Percentiles rank a stretch among this genome's conserved stretches.
These are phyloP conservation scores for Diplodia mutila DNA, from an alignment of 2,329 filamentous ascomycete genomes.

Conservation along the genomic window DNA sequence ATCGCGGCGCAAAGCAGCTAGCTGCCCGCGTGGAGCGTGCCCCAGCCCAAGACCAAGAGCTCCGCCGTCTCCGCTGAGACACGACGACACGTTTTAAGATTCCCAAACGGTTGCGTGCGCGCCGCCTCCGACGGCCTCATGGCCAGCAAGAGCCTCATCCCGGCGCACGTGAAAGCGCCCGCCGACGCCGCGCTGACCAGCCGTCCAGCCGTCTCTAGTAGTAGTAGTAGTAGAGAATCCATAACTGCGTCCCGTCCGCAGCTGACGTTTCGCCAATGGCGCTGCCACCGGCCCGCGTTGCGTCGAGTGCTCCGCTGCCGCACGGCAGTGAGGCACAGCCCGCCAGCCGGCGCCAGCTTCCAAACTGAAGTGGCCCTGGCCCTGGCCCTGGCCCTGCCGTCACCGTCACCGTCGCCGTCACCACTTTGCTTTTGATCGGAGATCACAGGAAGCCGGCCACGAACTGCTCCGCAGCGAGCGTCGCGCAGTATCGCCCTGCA, in stretches of 20 bases:
- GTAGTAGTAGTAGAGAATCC: not conserved
- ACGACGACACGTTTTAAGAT: not conserved
- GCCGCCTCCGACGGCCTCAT: too few species aligned
- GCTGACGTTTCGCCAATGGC: constrained; percentile 15
- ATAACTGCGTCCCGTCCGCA: not conserved
- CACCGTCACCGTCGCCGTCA: too few species aligned
- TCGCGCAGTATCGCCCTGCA: constrained; percentile 21
- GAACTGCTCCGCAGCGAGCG: not conserved
- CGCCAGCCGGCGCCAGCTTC: not conserved
- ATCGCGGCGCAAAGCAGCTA: constrained; percentile 9
- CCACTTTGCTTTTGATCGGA: constrained; percentile 20
- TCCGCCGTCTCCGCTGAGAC: not conserved
- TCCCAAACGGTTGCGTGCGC: not conserved
- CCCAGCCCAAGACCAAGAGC: not conserved
- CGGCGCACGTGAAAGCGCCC: constrained; percentile 14
- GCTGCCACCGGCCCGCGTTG: not conserved
- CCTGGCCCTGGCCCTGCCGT: not conserved
- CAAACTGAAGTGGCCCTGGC: not conserved
- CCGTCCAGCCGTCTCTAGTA: too few species aligned
- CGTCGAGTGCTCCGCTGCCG: not conserved
- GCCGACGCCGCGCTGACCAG: constrained; percentile 12
- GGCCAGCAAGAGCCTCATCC: constrained; percentile 9
- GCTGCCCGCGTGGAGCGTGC: constrained; percentile 9
- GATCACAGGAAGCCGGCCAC: not conserved
- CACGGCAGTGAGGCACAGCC: constrained; percentile 5